These are phyloP conservation scores for Pyrenochaeta sp. DNA, from an alignment of 2,329 filamentous ascomycete genomes.

Conservation along the genomic window DNA sequence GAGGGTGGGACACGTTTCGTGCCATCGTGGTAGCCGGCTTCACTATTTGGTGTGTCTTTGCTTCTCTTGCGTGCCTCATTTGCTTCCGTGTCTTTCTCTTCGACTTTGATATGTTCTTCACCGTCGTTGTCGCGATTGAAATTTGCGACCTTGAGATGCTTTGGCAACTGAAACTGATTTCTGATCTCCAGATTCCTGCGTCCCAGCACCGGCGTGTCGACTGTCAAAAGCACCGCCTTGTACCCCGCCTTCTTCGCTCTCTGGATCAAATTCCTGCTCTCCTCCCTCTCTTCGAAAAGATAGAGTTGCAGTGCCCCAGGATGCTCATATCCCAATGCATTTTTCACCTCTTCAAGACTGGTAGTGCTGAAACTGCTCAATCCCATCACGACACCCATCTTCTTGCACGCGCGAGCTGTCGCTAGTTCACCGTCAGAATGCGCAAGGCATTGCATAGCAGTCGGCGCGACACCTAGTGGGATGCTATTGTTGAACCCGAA, in stretches of 20 bases:
- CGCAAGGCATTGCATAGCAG: constrained; percentile 55
- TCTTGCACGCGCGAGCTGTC: constrained; percentile 51
- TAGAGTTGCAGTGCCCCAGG: constrained; percentile 52
- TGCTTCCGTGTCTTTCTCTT: neutral
- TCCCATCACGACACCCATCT: constrained; percentile 48
- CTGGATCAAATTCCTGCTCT: constrained; percentile 29
- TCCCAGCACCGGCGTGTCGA: constrained; percentile 35
- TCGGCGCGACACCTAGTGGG: constrained; percentile 54
- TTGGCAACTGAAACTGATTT: constrained; percentile 36
- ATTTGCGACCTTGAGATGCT: constrained; percentile 31
- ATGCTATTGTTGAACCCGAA: constrained; percentile 36
- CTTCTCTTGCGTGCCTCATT: constrained; percentile 2
- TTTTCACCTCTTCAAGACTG: constrained; percentile 56
- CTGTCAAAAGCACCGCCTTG: constrained; percentile 35
- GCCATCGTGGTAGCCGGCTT: neutral
- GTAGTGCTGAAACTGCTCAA: constrained; percentile 52
- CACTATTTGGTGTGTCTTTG: neutral
- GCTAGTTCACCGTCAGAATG: constrained; percentile 56
- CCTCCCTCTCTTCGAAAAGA: constrained; percentile 48
- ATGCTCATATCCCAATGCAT: constrained; percentile 49
- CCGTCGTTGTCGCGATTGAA: constrained; percentile 19
- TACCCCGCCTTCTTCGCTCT: constrained; percentile 35
- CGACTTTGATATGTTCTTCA: neutral
- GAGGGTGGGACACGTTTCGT: constrained; percentile 14
- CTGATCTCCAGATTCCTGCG: constrained; percentile 33